Conservation (phyloP, 2,329 filamentous ascomycete species). For the Fusarium vanettenii region DNA sequence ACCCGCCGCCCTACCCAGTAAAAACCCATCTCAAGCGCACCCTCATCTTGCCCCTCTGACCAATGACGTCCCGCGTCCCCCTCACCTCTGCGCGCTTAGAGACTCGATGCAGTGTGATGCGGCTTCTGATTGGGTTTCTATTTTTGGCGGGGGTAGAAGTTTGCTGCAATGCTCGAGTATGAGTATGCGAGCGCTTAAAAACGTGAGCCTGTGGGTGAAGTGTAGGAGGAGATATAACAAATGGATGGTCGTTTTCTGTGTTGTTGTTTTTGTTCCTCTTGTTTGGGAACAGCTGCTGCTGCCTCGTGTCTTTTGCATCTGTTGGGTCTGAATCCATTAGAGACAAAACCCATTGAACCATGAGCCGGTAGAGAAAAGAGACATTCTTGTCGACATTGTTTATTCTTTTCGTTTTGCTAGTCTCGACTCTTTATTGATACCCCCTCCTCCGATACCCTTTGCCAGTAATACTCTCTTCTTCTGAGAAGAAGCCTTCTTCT, state of each 20-base stretch:
- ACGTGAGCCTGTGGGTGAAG: background rate
- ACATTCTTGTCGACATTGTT: background rate
- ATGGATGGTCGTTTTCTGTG: constrained; percentile 3
- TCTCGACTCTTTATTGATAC: constrained; percentile 28
- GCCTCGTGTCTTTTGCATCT: background rate
- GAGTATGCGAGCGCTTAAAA: constrained; percentile 34
- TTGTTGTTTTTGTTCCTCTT: background rate
- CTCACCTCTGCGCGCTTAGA: constrained; percentile 32
- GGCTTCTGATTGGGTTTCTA: constrained; percentile 45
- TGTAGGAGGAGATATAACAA: constrained; percentile 24
- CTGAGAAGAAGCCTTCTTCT: constrained; percentile 39
- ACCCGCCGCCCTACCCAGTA: background rate
- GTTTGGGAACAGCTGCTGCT: constrained; percentile 5
- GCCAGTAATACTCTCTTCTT: constrained; percentile 34
- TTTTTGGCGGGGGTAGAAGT: constrained; percentile 21
- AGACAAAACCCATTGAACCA: constrained; percentile 22
- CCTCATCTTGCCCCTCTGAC: constrained; percentile 10
- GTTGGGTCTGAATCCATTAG: background rate
- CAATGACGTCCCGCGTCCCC: constrained; percentile 25
- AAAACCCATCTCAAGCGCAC: background rate
- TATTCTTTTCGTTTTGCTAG: constrained; percentile 13
- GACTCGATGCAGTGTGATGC: constrained; percentile 48
- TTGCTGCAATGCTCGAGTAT: constrained; percentile 3
- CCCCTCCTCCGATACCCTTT: constrained; percentile 22
- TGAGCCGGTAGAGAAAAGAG: constrained; percentile 42